Base-by-base conservation (phyloP, 352 stramenopile genomes). In the Chrysophaeum taylorii region DNA sequence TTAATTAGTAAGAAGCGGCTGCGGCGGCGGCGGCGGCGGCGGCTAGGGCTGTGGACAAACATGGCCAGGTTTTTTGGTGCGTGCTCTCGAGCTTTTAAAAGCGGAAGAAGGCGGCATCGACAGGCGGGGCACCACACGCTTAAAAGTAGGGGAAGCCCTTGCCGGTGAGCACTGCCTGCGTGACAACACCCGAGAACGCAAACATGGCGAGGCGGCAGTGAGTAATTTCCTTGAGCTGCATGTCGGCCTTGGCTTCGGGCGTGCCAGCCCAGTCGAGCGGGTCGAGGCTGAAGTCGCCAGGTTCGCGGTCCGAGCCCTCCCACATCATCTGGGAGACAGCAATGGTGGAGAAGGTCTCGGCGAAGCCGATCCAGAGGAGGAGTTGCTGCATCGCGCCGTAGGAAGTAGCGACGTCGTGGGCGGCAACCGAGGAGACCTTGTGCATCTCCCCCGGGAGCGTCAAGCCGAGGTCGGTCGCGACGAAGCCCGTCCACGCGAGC, bases 121-220 rank as follows among this genome's bases (percentile, higher is more conserved):
- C n/a, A n/a, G n/a, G n/a, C n/a, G n/a, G n/a, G n/a, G n/a, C n/a
- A n/a, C n/a, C n/a, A n/a, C n/a, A n/a, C 48, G 52, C 57, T 79
- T 81, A 84, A 63, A 87, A 61, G 74, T 87, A 87, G 57, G 82
- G 82, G 75, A 87, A 87, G 48, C 74, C 74, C 42, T 75, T 76
- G 81, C 85, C 85, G 45, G 85, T 87, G 70, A 91, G 82, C 37
- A 90, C 86, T 45, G 85, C 84, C 79, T 92, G 86, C 35, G 86
- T 92, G n/a, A 84, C 83, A 68, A 87, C 83, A 70, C 85, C 86
- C 70, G 78, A 70, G 73, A 92, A 84, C 0, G 86, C 86, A 54
- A 91, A 73, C 86, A 92, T 92, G 23, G 84, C 85, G 68, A 88
- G 75, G 77, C 85, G 78, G 73, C 84, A 84, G 74, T 92, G 82